Evolutionary conservation across 2,329 filamentous ascomycete genomes (phyloP).

Genomic region (Domatiomyces catenatus): DNA sequence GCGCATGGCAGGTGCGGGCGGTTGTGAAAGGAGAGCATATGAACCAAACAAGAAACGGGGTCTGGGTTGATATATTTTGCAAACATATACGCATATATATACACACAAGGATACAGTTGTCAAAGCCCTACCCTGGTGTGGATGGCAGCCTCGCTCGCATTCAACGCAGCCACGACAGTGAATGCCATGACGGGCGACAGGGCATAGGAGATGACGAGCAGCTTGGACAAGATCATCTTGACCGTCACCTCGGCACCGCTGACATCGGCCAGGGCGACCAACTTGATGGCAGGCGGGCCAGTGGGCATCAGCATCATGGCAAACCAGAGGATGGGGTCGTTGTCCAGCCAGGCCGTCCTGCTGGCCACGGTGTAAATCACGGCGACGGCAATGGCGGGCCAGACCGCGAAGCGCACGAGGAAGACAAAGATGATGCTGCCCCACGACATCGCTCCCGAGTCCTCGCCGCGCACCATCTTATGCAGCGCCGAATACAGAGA

Average conservation of each 20-base stretch:
- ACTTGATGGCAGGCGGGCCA: constrained; percentile 40
- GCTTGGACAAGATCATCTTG: constrained; percentile 40
- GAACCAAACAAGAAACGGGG: too few relatives aligned
- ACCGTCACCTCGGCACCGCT: constrained; percentile 30
- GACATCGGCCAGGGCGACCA: constrained; percentile 34
- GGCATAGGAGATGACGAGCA: constrained; percentile 25
- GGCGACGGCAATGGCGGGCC: constrained; percentile 42
- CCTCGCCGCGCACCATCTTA: constrained; percentile 30
- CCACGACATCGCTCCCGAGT: constrained; percentile 33
- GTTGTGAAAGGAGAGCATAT: too few relatives aligned
- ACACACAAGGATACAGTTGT: background rate
- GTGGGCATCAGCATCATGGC: constrained; percentile 45
- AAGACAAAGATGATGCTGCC: constrained; percentile 37
- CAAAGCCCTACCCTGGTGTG: background rate
- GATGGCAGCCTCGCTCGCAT: background rate
- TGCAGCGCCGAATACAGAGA: constrained; percentile 42
- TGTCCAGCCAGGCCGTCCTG: constrained; percentile 35
- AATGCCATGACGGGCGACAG: constrained; percentile 11
- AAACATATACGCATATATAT: background rate
- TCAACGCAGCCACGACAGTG: constrained; percentile 7
- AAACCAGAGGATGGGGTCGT: constrained; percentile 53
- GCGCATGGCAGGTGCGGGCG: too few relatives aligned
- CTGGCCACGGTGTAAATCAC: constrained; percentile 41
- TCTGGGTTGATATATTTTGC: background rate
- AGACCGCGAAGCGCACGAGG: constrained; percentile 42